A percentile compares a stretch with the other conserved stretches of the same genome.
Conservation (phyloP, 2,329 filamentous ascomycete genomes). For the Clarireedia monteithiana region DNA sequence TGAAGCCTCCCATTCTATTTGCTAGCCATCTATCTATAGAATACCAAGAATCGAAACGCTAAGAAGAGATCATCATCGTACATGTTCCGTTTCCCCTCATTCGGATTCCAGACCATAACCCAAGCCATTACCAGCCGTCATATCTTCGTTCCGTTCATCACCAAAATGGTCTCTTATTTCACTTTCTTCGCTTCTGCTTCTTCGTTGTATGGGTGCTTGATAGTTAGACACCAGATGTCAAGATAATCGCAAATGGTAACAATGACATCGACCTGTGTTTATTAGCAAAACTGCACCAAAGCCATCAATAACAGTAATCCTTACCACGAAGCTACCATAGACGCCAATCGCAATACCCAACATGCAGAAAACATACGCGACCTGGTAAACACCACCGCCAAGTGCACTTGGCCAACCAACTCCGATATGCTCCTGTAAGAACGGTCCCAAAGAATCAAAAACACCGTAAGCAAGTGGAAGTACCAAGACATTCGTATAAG, state of each 20-base stretch:
- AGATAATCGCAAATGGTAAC: slow-evolving; percentile 96
- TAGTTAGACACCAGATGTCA: slow-evolving; percentile 96
- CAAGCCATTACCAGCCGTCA: neutral
- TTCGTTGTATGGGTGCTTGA: slow-evolving; percentile 66
- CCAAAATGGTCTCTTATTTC: slow-evolving; percentile 7
- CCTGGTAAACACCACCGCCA: slow-evolving; percentile 74
- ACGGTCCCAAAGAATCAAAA: slow-evolving; percentile 69
- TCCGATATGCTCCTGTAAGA: slow-evolving; percentile 46
- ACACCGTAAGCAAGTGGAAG: slow-evolving; percentile 73
- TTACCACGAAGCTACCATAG: slow-evolving; percentile 89
- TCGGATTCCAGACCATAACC: neutral
- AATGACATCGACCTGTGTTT: slow-evolving; percentile 71
- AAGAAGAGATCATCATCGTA: neutral
- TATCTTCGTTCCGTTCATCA: slow-evolving; percentile 1
- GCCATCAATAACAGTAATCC: slow-evolving; percentile 16
- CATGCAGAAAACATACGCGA: slow-evolving; percentile 84
- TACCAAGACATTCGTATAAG: slow-evolving; percentile 80
- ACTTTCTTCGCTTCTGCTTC: slow-evolving; percentile 30
- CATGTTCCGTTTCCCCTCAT: neutral
- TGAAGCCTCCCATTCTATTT: no score
- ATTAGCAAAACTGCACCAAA: neutral
- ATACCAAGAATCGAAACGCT: no score
- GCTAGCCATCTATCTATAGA: no score
- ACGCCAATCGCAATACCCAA: slow-evolving; percentile 78
- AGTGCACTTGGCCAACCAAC: slow-evolving; percentile 70